Evolutionary conservation across 768 basidiomycete species (phyloP).

Genomic region (Mycena kentingensis): DNA sequence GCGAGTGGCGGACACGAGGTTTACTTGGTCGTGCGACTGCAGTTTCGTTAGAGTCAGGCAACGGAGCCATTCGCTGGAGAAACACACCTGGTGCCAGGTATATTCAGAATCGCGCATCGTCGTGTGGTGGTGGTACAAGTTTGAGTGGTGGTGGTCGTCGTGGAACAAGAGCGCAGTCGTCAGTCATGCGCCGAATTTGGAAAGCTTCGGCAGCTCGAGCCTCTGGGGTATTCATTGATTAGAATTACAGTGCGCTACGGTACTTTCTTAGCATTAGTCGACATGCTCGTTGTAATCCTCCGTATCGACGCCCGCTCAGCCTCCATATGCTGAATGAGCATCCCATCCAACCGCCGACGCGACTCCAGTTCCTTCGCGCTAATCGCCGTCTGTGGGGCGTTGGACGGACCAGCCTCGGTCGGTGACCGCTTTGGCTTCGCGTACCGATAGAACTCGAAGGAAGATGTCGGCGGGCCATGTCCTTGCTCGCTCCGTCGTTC

Average conservation of each 20-base stretch:
- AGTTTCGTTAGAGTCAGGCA: slow-evolving; percentile 23
- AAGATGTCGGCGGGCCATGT: slow-evolving; percentile 37
- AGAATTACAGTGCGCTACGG: slow-evolving; percentile 1
- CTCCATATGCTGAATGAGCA: slow-evolving; percentile 82
- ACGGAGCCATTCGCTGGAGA: slow-evolving; percentile 6
- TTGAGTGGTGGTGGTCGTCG: too few relatives aligned
- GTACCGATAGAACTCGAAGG: slow-evolving; percentile 51
- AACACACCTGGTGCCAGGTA: slow-evolving; percentile 84
- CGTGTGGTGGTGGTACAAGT: slow-evolving; percentile 6
- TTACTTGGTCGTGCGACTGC: slow-evolving; percentile 87
- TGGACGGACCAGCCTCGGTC: slow-evolving; percentile 9
- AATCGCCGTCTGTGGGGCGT: slow-evolving; percentile 35
- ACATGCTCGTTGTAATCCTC: slow-evolving; percentile 60
- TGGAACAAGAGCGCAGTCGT: too few relatives aligned
- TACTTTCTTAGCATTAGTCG: slow-evolving; percentile 17
- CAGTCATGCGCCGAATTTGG: too few relatives aligned
- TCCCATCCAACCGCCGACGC: slow-evolving; percentile 69
- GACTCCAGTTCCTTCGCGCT: slow-evolving; percentile 56
- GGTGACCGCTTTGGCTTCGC: slow-evolving; percentile 40
- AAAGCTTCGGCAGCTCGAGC: too few relatives aligned
- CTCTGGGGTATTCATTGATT: too few relatives aligned
- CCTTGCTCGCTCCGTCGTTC: slow-evolving; percentile 44
- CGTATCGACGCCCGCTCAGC: slow-evolving; percentile 79
- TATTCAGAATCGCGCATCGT: slow-evolving; percentile 53
- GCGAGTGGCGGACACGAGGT: slow-evolving; percentile 15